phyloP scores from a whole-genome alignment of 1,139 yeast genomes.

The Geotrichum macrosporum region DNA sequence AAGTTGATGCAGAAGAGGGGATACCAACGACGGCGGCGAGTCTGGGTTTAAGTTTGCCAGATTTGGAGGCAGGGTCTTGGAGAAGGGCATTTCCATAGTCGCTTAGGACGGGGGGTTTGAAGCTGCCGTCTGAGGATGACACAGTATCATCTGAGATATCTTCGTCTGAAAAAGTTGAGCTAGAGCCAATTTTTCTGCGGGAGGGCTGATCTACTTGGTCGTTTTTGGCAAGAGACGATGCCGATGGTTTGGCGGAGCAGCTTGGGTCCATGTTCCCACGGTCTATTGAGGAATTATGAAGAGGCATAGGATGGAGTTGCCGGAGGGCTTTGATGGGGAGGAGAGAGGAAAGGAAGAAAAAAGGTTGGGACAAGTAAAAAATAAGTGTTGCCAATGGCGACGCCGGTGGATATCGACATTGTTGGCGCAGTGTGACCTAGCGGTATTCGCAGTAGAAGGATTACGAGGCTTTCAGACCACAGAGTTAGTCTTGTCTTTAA shows the following conservation, averaged over 20 bases:
- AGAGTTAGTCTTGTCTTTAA: too few species aligned
- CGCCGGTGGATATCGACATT: too few species aligned
- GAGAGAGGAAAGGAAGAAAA: too few species aligned
- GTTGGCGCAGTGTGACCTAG: too few species aligned
- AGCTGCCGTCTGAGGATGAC: conserved; percentile 45
- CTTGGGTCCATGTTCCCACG: conserved; percentile 4
- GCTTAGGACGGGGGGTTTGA: conserved; percentile 62
- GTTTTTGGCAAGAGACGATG: not conserved
- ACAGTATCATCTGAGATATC: conserved; percentile 28
- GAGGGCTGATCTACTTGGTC: not conserved
- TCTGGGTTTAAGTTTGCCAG: conserved; percentile 6
- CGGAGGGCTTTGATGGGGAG: too few species aligned
- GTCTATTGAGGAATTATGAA: not conserved
- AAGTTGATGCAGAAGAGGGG: not conserved
- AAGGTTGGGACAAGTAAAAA: too few species aligned
- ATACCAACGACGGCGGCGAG: conserved; percentile 7
- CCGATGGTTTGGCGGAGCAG: conserved; percentile 4
- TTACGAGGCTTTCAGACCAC: too few species aligned
- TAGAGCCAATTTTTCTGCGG: not conserved
- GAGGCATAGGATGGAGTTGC: conserved; percentile 7
- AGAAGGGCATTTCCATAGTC: conserved; percentile 49
- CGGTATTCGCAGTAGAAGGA: too few species aligned
- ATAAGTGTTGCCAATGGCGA: too few species aligned
- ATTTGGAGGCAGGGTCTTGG: conserved; percentile 29
- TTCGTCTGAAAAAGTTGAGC: conserved; percentile 9